Conservation (phyloP, 768 basidiomycete genomes). For the Dacryopinax spathularia region DNA sequence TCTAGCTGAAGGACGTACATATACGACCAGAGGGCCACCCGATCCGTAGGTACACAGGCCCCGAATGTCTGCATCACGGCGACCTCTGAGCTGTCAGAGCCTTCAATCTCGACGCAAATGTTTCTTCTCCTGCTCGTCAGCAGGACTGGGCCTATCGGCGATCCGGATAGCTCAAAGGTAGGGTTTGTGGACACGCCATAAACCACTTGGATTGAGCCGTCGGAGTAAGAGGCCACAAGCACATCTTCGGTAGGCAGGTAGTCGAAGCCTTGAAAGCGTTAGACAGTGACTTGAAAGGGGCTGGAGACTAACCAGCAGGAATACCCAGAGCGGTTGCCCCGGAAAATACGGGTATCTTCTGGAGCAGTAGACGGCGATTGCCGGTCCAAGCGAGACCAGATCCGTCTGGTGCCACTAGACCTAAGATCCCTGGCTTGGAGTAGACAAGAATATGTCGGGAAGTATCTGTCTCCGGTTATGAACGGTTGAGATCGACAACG, state of each 20-base stretch:
- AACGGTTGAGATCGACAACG: constrained; percentile 19
- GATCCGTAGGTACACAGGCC: constrained; percentile 38
- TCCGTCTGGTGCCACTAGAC: constrained; percentile 35
- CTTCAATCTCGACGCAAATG: constrained; percentile 24
- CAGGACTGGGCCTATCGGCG: constrained; percentile 13
- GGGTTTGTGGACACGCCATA: constrained; percentile 38
- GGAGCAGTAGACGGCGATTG: constrained; percentile 30
- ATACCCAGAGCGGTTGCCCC: constrained; percentile 48
- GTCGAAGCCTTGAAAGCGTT: constrained; percentile 20
- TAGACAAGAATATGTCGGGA: constrained; percentile 43
- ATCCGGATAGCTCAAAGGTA: constrained; percentile 22
- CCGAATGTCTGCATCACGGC: not conserved
- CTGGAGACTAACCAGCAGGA: constrained; percentile 32
- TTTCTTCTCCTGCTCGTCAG: not conserved
- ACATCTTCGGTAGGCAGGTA: constrained; percentile 39
- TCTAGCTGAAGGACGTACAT: not conserved
- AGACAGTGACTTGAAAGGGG: not conserved
- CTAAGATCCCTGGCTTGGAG: constrained; percentile 44
- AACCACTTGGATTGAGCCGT: constrained; percentile 57
- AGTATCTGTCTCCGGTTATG: not conserved
- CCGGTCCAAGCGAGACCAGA: constrained; percentile 34
- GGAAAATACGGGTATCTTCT: constrained; percentile 36
- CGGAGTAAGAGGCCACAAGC: constrained; percentile 45
- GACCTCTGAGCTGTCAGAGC: constrained; percentile 6
- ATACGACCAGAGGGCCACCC: constrained; percentile 31